Evolutionary conservation across 1,139 yeast genomes (phyloP).

Genomic region (Debaryomyces sp.): DNA sequence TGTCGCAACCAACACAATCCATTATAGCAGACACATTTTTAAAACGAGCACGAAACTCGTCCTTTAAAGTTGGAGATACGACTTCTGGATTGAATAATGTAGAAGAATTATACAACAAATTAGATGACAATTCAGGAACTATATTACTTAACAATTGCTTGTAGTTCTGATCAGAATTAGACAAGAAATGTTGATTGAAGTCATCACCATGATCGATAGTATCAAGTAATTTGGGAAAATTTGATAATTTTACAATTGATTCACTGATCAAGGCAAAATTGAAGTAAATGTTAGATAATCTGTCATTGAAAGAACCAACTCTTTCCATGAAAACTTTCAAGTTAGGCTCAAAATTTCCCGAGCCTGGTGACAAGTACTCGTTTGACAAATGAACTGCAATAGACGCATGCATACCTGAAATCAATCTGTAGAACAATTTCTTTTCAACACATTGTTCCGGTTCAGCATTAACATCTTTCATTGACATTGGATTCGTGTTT

Average conservation of each 20-base stretch:
- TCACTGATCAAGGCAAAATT: conserved; percentile 88
- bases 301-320: conserved; percentile 87
- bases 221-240: conserved; percentile 31
- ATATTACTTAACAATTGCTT: conserved; percentile 34
- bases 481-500: conserved; percentile 47
- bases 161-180: conserved; percentile 48
- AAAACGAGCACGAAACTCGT: conserved; percentile 83
- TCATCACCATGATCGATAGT: conserved; percentile 28
- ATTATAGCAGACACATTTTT: conserved; percentile 88
- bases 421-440: conserved; percentile 79
- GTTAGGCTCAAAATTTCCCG: conserved; percentile 85
- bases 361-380: conserved; percentile 73
- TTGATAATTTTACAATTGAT: conserved; percentile 67
- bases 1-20: conserved; percentile 98
- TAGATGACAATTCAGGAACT: conserved; percentile 28
- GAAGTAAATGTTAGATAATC: conserved; percentile 87
- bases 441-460: conserved; percentile 76
- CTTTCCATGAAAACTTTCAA: conserved; percentile 81
- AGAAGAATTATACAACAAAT: conserved; percentile 47
- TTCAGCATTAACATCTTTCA: conserved; percentile 28
- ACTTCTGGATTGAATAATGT: conserved; percentile 58
- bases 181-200: conserved; percentile 42
- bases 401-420: conserved; percentile 95
- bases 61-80: conserved; percentile 65
- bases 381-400: conserved; percentile 91